Base-by-base conservation (phyloP, 495 filamentous ascomycete species). In the Podospora didyma region DNA sequence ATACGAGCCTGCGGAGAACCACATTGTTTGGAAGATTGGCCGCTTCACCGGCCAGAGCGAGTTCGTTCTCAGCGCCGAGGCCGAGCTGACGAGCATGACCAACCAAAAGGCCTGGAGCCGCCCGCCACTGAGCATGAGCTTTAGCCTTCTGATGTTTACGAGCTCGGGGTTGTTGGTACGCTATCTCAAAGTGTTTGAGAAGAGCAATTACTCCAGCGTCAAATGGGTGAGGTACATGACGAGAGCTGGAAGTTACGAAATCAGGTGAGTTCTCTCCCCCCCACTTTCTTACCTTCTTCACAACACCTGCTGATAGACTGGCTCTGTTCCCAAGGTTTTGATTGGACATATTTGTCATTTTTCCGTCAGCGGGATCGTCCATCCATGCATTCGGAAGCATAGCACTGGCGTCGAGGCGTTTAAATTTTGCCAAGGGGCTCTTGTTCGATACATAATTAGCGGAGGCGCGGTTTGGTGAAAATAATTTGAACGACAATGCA, bases 161-260 rank as follows among this genome's bases (percentile, higher is more conserved):
- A 92, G 88, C 65, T 90, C 86, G 1, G 95, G 94, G 16, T 70
- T 99, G 63, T 68, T 99, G 60, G 95, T 99, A 49, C 75, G 95
- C 42, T 99, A 99, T 73, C 75, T 99, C 56, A 99, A 99, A 77
- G 95, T 99, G 23, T 99, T 99, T 76, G 95, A 99, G 80, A 99
- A 99, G 85, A 90, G 81, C 69, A 97, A 97, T 74, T 99, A 99
- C 68, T 92, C 88, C 54, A 95, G 89, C 62, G 95, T 99, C 10
- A 99, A 99, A 68, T 99, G 95, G 95, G 95, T 99, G 61, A 77
- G 95, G 64, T 99, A 99, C 74, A 99, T 99, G 95, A 99, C 95
- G 26, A 81, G 95, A 47, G 95, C 93, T 17, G 88, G 88, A 16
- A 87, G 82, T 68, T 92, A 90, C 69, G 88, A 90, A 70, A 90